A percentile compares a stretch with the other conserved stretches of the same genome.
These are phyloP conservation scores for Debaryomycetaceae sp. DNA, from an alignment of 1,139 yeast species.

Conservation along the genomic window DNA sequence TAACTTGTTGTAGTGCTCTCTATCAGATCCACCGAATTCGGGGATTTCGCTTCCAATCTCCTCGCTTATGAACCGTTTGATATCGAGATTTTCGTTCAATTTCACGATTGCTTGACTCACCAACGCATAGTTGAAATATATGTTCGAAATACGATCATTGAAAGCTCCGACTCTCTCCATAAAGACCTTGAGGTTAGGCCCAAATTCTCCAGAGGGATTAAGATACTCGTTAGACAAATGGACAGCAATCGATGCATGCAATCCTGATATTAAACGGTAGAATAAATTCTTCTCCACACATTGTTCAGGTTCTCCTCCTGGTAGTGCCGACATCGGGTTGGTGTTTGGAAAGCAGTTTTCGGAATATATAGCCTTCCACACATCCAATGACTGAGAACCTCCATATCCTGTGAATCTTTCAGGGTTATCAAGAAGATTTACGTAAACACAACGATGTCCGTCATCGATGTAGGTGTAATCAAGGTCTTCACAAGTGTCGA, in stretches of 20 bases:
- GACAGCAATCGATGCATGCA: slow-evolving; percentile 95
- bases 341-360: slow-evolving; percentile 81
- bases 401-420: slow-evolving; percentile 97
- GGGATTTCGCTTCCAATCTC: slow-evolving; percentile 14
- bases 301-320: slow-evolving; percentile 40
- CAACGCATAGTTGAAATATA: slow-evolving; percentile 90
- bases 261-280: slow-evolving; percentile 82
- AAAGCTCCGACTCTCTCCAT: slow-evolving; percentile 86
- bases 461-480: slow-evolving; percentile 66
- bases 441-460: slow-evolving; percentile 66
- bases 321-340: slow-evolving; percentile 35
- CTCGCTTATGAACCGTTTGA: slow-evolving; percentile 13
- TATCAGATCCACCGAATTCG: slow-evolving; percentile 37
- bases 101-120: slow-evolving; percentile 80
- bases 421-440: slow-evolving; percentile 82
- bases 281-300: slow-evolving; percentile 87
- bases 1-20: slow-evolving; percentile 42
- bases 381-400: slow-evolving; percentile 86
- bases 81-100: slow-evolving; percentile 33
- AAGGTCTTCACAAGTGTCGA: slow-evolving; percentile 31
- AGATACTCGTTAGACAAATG: slow-evolving; percentile 87
- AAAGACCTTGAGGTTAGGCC: slow-evolving; percentile 76
- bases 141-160: slow-evolving; percentile 85
- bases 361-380: slow-evolving; percentile 90
- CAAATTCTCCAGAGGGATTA: slow-evolving; percentile 75